Percentiles rank a stretch among this genome's conserved stretches.
Evolutionary conservation across 345 rosid species (phyloP).

Genomic region (Aegle marmelos): DNA sequence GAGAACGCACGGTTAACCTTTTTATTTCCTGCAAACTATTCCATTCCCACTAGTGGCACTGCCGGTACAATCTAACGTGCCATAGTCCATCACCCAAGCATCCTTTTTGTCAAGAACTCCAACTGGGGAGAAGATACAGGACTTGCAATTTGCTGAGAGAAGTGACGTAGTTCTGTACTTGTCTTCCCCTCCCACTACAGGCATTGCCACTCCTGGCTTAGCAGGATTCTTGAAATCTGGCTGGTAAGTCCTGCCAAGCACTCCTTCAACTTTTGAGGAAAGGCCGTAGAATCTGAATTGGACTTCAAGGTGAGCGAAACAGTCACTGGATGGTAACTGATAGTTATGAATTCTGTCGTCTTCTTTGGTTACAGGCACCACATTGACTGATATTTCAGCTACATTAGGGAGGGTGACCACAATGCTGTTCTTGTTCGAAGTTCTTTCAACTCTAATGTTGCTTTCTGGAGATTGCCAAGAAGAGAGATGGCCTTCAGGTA

Average conservation of each 20-base stretch:
- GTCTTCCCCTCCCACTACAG: slow-evolving; percentile 25
- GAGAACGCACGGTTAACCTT: not conserved
- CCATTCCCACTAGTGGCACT: slow-evolving; percentile 45
- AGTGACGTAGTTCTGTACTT: slow-evolving; percentile 5
- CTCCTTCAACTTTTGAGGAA: slow-evolving; percentile 14
- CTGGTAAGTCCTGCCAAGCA: slow-evolving; percentile 16
- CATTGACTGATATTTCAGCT: slow-evolving; percentile 18
- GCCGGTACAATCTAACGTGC: slow-evolving; percentile 45
- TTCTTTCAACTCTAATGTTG: slow-evolving; percentile 23
- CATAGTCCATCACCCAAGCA: slow-evolving; percentile 23
- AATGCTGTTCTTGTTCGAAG: slow-evolving; percentile 17
- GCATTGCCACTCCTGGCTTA: slow-evolving; percentile 21
- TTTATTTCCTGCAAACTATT: slow-evolving; percentile 54
- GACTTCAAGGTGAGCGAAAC: slow-evolving; percentile 18
- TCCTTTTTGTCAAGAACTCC: slow-evolving; percentile 6
- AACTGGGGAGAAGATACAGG: slow-evolving; percentile 19
- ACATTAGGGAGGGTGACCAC: slow-evolving; percentile 4
- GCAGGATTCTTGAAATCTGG: slow-evolving; percentile 20
- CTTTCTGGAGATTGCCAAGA: slow-evolving; percentile 16
- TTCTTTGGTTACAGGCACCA: slow-evolving; percentile 25
- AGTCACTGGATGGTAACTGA: slow-evolving; percentile 8
- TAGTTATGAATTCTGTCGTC: slow-evolving; percentile 20
- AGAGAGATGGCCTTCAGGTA: slow-evolving; percentile 13
- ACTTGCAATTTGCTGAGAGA: slow-evolving; percentile 4
- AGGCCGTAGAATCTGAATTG: slow-evolving; percentile 20